phyloP scores from a whole-genome alignment of 2,329 filamentous ascomycete genomes.

The Ceratocystis ficicola region DNA sequence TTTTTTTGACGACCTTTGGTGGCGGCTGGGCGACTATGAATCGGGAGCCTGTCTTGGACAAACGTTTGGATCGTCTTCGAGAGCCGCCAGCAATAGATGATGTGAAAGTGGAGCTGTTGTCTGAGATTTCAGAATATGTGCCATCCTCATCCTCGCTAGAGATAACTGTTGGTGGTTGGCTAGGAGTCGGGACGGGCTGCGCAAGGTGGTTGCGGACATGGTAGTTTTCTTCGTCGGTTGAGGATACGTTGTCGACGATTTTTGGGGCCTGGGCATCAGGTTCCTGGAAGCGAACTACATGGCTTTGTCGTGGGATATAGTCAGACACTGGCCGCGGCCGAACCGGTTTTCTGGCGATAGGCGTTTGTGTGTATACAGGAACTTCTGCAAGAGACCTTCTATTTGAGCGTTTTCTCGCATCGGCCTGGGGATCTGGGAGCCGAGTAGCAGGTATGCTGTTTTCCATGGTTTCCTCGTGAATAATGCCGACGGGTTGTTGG shows the following conservation, averaged over 20 bases:
- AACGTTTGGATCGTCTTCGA: constrained; percentile 22
- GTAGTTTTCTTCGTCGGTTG: constrained; percentile 19
- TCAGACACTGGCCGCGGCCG: constrained; percentile 32
- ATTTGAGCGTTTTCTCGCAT: constrained; percentile 6
- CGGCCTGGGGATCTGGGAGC: neutral
- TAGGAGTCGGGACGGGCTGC: neutral
- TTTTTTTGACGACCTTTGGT: constrained; percentile 45
- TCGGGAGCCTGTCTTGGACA: constrained; percentile 37
- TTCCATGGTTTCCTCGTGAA: constrained; percentile 19
- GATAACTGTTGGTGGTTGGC: constrained; percentile 3
- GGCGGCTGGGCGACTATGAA: constrained; percentile 59
- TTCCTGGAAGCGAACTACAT: constrained; percentile 38
- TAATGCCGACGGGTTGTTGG: constrained; percentile 15
- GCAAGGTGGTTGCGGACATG: constrained; percentile 19
- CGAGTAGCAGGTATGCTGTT: neutral
- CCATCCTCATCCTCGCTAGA: constrained; percentile 40
- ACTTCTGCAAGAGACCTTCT: constrained; percentile 12
- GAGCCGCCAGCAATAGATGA: constrained; percentile 25
- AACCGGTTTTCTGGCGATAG: constrained; percentile 22
- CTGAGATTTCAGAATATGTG: constrained; percentile 35
- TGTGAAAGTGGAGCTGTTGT: constrained; percentile 31
- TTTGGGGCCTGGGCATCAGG: constrained; percentile 3
- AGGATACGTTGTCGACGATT: constrained; percentile 9
- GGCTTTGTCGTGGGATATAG: constrained; percentile 31
- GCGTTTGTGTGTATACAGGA: neutral